Evolutionary conservation across 352 stramenopile species (phyloP).

Genomic region (Pseudoperonospora humuli): DNA sequence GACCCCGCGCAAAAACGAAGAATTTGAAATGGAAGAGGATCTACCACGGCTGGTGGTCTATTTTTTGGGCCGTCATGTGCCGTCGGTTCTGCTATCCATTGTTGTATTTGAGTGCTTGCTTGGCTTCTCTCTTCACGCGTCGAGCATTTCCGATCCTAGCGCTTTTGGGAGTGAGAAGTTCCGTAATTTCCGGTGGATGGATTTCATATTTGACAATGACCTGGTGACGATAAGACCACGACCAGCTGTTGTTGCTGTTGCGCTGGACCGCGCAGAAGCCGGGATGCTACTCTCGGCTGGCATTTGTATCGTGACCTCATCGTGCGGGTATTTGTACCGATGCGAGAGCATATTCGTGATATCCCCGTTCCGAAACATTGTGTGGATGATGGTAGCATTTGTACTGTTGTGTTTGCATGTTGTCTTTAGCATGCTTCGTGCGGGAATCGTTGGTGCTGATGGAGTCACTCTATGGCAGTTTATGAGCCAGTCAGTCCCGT

Average conservation of each 20-base stretch:
- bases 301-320: slow-evolving; percentile 61
- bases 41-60: slow-evolving; percentile 50
- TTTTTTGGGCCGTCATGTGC: slow-evolving; percentile 65
- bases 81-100: slow-evolving; percentile 49
- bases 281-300: slow-evolving; percentile 66
- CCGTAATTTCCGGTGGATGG: slow-evolving; percentile 38
- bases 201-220: slow-evolving; percentile 52
- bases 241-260: slow-evolving; percentile 36
- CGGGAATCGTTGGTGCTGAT: slow-evolving; percentile 39
- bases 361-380: slow-evolving; percentile 63
- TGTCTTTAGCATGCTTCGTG: slow-evolving; percentile 31
- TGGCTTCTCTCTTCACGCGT: slow-evolving; percentile 51
- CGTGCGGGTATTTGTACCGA: slow-evolving; percentile 65
- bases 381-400: slow-evolving; percentile 41
- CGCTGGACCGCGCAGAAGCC: slow-evolving; percentile 65
- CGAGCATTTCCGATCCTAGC: slow-evolving; percentile 9
- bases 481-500: slow-evolving; percentile 40
- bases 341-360: slow-evolving; percentile 62
- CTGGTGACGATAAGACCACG: slow-evolving; percentile 42
- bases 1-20: slow-evolving; percentile 80
- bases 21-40: slow-evolving; percentile 50
- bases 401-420: slow-evolving; percentile 45
- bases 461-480: slow-evolving; percentile 48
- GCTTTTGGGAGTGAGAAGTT: slow-evolving; percentile 16
- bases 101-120: slow-evolving; percentile 62